phyloP scores from a whole-genome alignment of 768 basidiomycete genomes.

The Russula olivacea region DNA sequence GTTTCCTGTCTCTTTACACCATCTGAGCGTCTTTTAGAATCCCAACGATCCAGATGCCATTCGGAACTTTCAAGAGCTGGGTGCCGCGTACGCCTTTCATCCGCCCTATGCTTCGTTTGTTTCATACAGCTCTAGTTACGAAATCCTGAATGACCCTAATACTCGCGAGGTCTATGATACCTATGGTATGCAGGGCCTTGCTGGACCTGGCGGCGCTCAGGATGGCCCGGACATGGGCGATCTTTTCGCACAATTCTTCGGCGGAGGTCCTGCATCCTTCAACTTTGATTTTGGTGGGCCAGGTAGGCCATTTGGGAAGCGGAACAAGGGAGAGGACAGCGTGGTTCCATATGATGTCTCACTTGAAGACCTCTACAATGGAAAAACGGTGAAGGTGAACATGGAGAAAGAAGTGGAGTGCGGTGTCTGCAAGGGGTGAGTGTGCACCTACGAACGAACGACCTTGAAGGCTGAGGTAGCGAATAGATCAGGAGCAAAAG shows the following conservation, averaged over 20 bases:
- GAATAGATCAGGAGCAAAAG: slow-evolving; percentile 71
- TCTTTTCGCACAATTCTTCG: slow-evolving; percentile 71
- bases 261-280: slow-evolving; percentile 49
- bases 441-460: slow-evolving; percentile 1
- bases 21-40: slow-evolving; percentile 48
- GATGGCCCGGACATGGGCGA: slow-evolving; percentile 53
- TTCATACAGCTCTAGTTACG: slow-evolving; percentile 49
- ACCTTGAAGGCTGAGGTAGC: slow-evolving; percentile 24
- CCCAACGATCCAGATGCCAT: slow-evolving; percentile 82
- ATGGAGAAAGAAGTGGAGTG: slow-evolving; percentile 85
- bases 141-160: slow-evolving; percentile 68
- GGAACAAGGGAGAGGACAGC: slow-evolving; percentile 63
- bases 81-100: slow-evolving; percentile 61
- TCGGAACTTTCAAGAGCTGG: slow-evolving; percentile 83
- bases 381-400: slow-evolving; percentile 81
- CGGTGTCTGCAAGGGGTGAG: slow-evolving; percentile 72
- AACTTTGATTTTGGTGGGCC: slow-evolving; percentile 51
- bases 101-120: background rate
- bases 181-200: slow-evolving; percentile 64
- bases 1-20: background rate
- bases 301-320: slow-evolving; percentile 31
- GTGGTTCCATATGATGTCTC: slow-evolving; percentile 78
- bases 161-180: slow-evolving; percentile 66
- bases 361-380: slow-evolving; percentile 89
- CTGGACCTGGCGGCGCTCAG: slow-evolving; percentile 40